A percentile compares a stretch with the other conserved stretches of the same genome.
phyloP scores from a whole-genome alignment of 176 grass and related monocot species.

The Oryza rufipogon region DNA sequence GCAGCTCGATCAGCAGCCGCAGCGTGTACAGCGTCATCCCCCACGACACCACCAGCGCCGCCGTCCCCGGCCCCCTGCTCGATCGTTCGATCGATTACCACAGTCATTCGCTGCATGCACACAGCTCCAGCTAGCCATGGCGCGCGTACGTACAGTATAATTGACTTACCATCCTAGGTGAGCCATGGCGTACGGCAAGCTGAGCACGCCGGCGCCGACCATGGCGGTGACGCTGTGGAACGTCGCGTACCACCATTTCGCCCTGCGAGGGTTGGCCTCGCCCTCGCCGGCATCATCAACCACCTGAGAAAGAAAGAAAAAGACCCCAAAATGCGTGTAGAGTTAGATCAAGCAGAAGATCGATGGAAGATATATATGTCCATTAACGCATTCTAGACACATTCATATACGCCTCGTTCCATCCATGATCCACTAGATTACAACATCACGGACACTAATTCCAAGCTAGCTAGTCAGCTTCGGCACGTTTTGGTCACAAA shows the following conservation, averaged over 20 bases:
- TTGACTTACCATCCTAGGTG: conserved; percentile 61
- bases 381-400: neutral
- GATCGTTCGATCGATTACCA: neutral
- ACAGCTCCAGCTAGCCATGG: too few species aligned
- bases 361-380: too few species aligned
- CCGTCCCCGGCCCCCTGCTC: conserved; percentile 55
- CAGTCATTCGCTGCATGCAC: too few species aligned
- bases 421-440: neutral
- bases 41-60: conserved; percentile 67
- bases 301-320: conserved; percentile 37
- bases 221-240: conserved; percentile 79
- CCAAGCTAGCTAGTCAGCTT: neutral
- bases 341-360: neutral
- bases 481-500: neutral
- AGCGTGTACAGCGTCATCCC: conserved; percentile 86
- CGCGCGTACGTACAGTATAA: too few species aligned
- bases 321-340: neutral
- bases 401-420: neutral
- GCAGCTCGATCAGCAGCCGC: conserved; percentile 85
- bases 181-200: conserved; percentile 73
- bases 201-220: conserved; percentile 80
- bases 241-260: conserved; percentile 71
- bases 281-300: conserved; percentile 15
- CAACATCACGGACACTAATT: neutral
- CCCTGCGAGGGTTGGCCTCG: conserved; percentile 41